A percentile compares a stretch with the other conserved stretches of the same genome.
phyloP scores from a whole-genome alignment of 345 rosid species.

The Cardiospermum halicacabum region DNA sequence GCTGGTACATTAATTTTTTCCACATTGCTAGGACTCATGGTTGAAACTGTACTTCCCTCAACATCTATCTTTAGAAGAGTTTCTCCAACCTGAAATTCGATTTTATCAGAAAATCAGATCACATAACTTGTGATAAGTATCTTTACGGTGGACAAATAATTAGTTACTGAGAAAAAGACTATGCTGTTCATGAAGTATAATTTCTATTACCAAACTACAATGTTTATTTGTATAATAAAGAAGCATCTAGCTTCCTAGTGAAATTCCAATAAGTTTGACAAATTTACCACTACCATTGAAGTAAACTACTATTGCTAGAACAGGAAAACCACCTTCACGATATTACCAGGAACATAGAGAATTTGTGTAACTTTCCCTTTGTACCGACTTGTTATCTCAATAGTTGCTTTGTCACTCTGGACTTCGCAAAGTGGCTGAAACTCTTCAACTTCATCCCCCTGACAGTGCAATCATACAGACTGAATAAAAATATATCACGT shows the following conservation, averaged over 20 bases:
- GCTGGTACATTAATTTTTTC: conserved; percentile 16
- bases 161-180: neutral
- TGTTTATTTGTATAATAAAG: neutral
- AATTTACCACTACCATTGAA: neutral
- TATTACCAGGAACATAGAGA: conserved; percentile 64
- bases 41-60: conserved; percentile 38
- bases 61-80: conserved; percentile 66
- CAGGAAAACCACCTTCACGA: conserved; percentile 61
- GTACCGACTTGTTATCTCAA: conserved; percentile 93
- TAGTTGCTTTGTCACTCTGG: conserved; percentile 96
- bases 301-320: neutral
- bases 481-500: neutral
- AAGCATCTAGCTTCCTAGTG: neutral
- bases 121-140: neutral
- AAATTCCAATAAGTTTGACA: neutral
- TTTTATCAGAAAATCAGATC: conserved; percentile 13
- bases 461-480: conserved; percentile 14
- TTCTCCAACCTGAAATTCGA: conserved; percentile 74
- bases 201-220: neutral
- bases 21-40: conserved; percentile 14
- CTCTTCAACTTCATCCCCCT: conserved; percentile 88
- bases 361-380: conserved; percentile 65
- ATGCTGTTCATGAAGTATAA: too few species aligned
- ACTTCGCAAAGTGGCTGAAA: conserved; percentile 96
- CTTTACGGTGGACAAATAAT: neutral